Percentiles rank a stretch among this genome's conserved stretches.
Evolutionary conservation across 164 flowering plant genomes (phyloP).

Genomic region (Tetracentron sinense): DNA sequence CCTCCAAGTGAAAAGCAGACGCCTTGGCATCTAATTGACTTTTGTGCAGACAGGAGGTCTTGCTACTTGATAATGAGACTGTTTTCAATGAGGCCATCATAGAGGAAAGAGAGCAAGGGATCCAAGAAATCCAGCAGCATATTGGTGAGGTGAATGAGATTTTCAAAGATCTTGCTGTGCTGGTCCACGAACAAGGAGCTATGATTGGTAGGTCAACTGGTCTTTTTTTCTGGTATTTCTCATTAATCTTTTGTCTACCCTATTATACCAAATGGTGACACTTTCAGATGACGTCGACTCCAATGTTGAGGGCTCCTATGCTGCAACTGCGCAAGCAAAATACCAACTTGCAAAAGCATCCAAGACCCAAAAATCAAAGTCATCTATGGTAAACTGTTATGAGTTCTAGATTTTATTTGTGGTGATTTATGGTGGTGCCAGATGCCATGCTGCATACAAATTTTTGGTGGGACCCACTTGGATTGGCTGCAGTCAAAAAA

Average conservation of each 20-base stretch:
- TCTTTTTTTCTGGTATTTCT: background rate
- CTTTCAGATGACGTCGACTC: conserved; percentile 77
- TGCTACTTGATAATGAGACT: too few species aligned
- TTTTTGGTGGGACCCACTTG: background rate
- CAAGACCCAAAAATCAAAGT: conserved; percentile 82
- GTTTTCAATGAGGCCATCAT: conserved; percentile 65
- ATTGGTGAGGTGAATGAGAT: conserved; percentile 79
- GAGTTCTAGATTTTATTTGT: background rate
- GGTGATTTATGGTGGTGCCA: background rate
- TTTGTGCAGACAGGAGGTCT: too few species aligned
- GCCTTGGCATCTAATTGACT: too few species aligned
- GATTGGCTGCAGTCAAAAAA: background rate
- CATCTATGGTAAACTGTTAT: conserved; percentile 70
- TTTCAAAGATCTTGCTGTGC: conserved; percentile 71
- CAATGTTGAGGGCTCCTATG: conserved; percentile 57
- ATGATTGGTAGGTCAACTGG: conserved; percentile 55
- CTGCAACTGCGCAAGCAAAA: conserved; percentile 70
- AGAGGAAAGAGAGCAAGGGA: conserved; percentile 57
- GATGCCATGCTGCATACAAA: background rate
- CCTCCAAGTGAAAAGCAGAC: too few species aligned
- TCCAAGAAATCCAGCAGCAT: background rate
- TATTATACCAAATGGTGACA: background rate
- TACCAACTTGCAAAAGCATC: conserved; percentile 80
- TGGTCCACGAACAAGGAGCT: conserved; percentile 68
- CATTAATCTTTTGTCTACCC: background rate